Evolutionary conservation across 352 stramenopile species (phyloP), one percentile per base, ranked within the genome.

Genomic region (Elongisporangium senticosum): DNA sequence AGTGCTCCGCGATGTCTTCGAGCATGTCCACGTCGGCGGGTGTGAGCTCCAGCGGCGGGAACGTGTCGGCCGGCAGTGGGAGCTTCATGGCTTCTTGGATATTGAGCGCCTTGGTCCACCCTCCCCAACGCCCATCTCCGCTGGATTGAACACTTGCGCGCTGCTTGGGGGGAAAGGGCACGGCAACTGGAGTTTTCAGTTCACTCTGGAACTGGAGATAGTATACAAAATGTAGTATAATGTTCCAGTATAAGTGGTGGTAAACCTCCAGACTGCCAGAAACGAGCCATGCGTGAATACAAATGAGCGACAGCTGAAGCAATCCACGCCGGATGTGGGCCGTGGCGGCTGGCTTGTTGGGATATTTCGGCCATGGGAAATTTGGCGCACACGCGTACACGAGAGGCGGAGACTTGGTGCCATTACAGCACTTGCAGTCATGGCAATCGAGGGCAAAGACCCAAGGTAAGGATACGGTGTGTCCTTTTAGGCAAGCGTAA

Each of bases 1-100:
- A 65, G 51, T 66, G 64, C 19, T 69, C 63, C 3, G 61, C 59
- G 60, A 74, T 54, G 24, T 62, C 56, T 60, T 74, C 68, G 14
- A 66, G 55, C 8, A 63, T 56, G 33, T 63, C 60, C n/a, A 64
- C 58, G 50, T 71, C 50, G 4, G 64, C 68, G 11, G 62, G 20
- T 14, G 68, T 72, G 37, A 75, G 23, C 11, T 72, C 64, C 65
- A 75, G 67, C 52, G 70, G 50, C 59, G 65, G 64, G 54, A 82
- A 85, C 56, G 70, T 74, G 56, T 65, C 53, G 17, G 48, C 53
- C n/a, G 67, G 67, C 23, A 72, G 53, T 55, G 59, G 64, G 58
- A 67, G 71, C 53, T 58, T 61, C 62, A 71, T 71, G 23, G 21
- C 33, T 15, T 43, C 33, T 43, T 43, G 33, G 33, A 43, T 43